These are phyloP conservation scores for Beauveria caledonica DNA, from an alignment of 2,329 filamentous ascomycete species.

Conservation along the genomic window DNA sequence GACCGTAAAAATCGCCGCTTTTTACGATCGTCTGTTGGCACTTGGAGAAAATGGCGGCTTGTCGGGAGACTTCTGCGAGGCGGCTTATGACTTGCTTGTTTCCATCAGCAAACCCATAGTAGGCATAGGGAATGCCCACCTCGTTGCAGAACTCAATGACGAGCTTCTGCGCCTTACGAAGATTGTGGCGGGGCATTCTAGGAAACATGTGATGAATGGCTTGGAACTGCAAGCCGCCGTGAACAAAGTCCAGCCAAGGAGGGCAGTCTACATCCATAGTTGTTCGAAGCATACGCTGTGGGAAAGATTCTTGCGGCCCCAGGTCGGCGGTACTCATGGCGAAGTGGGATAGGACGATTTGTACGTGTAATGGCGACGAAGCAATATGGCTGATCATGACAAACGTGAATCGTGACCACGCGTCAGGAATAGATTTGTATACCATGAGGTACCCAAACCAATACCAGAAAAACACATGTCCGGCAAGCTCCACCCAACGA, in stretches of 20 bases:
- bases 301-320: constrained; percentile 76
- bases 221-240: constrained; percentile 84
- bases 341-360: constrained; percentile 88
- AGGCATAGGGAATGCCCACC: constrained; percentile 73
- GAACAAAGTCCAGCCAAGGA: constrained; percentile 79
- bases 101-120: constrained; percentile 77
- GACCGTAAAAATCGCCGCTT: constrained; percentile 19
- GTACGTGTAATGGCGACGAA: constrained; percentile 74
- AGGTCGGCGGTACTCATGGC: constrained; percentile 88
- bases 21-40: constrained; percentile 50
- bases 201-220: constrained; percentile 82
- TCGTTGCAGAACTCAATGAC: constrained; percentile 77
- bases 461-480: constrained; percentile 74
- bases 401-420: constrained; percentile 62
- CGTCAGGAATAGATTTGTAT: constrained; percentile 63
- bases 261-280: constrained; percentile 93
- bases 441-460: constrained; percentile 81
- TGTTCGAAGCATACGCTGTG: constrained; percentile 83
- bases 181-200: constrained; percentile 75
- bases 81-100: constrained; percentile 73
- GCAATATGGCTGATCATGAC: constrained; percentile 74
- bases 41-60: constrained; percentile 68
- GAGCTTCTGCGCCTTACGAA: constrained; percentile 64
- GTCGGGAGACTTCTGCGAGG: constrained; percentile 70
- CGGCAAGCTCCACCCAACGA: constrained; percentile 67